Evolutionary conservation across 768 basidiomycete genomes (phyloP), one percentile per base, ranked within the genome.

Genomic region (Termitomyces sp.): DNA sequence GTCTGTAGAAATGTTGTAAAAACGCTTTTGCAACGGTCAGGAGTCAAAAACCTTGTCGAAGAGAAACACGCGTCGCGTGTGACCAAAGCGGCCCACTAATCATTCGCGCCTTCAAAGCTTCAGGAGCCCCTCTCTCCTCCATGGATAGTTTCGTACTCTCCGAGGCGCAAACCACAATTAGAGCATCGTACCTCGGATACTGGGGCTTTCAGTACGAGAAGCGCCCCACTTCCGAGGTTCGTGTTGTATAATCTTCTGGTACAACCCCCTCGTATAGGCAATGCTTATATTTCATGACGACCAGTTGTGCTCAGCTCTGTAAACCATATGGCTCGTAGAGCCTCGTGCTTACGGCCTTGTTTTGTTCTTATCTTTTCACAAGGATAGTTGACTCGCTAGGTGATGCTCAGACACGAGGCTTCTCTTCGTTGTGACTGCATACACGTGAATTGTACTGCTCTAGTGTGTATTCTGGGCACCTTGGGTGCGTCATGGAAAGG

Each of bases 401-500:
- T 30, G 15, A 47, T 47, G 16, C 46, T 47, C 27, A 24, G n/a
- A 16, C 45, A n/a, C 13, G 55, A 36, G 81, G 11, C 61, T 81
- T 30, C 42, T 77, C 0, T 50, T 61, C 31, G 66, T 66, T 2
- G 44, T 74, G 20, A 36, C 67, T 0, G 27, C 27, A 36, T 2
- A 12, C 34, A 11, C 16, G 31, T 70, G 16, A 83, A 76, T 67
- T 58, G 66, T 4, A 13, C 62, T 6, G 74, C 67, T 0, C 73
- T 67, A 30, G 60, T 77, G 12, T 84, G 77, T 63, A 69, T 79
- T 18, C 68, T 69, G 37, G 85, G 84, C 4, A 62, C 73, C 1
- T 60, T 84, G 49, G 72, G 81, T 54, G 86, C 86, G 1, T 84
- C 84, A 4, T 71, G 76, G 76, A 58, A 66, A 55, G 6, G 80